These are phyloP conservation scores for Pholiota conissans DNA, from an alignment of 768 basidiomycete genomes.

Conservation along the genomic window DNA sequence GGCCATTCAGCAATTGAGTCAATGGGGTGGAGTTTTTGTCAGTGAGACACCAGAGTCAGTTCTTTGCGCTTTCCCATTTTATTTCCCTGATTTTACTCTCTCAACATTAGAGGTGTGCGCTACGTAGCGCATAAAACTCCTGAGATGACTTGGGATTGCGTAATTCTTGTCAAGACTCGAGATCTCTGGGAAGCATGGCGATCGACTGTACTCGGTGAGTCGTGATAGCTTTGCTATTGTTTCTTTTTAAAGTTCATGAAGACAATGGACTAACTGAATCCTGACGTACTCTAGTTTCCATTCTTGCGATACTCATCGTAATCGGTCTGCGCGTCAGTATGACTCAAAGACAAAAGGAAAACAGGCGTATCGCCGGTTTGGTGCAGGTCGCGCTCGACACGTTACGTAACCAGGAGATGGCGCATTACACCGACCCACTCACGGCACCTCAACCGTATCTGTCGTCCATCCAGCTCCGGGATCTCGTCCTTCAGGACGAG, in stretches of 20 bases:
- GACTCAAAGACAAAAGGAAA: slow-evolving; percentile 55
- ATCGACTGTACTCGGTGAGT: slow-evolving; percentile 59
- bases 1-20: slow-evolving; percentile 73
- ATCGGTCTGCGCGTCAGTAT: slow-evolving; percentile 40
- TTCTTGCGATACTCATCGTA: slow-evolving; percentile 28
- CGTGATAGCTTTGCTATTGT: slow-evolving; percentile 18
- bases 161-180: slow-evolving; percentile 62
- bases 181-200: slow-evolving; percentile 73
- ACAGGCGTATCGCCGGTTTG: slow-evolving; percentile 65
- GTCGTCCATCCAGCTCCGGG: slow-evolving; percentile 85
- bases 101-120: slow-evolving; percentile 55
- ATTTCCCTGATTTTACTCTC: slow-evolving; percentile 6
- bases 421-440: slow-evolving; percentile 81
- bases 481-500: slow-evolving; percentile 80
- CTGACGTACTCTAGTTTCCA: slow-evolving; percentile 27
- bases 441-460: slow-evolving; percentile 73
- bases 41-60: slow-evolving; percentile 67
- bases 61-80: slow-evolving; percentile 9
- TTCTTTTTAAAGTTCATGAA: not conserved
- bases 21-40: slow-evolving; percentile 72
- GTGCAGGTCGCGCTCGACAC: slow-evolving; percentile 81
- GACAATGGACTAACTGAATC: slow-evolving; percentile 13
- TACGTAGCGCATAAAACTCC: slow-evolving; percentile 77
- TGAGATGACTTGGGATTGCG: slow-evolving; percentile 66
- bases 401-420: slow-evolving; percentile 79